Base-by-base conservation (phyloP, 352 stramenopile species). In the Globisporangium camurandrum region DNA sequence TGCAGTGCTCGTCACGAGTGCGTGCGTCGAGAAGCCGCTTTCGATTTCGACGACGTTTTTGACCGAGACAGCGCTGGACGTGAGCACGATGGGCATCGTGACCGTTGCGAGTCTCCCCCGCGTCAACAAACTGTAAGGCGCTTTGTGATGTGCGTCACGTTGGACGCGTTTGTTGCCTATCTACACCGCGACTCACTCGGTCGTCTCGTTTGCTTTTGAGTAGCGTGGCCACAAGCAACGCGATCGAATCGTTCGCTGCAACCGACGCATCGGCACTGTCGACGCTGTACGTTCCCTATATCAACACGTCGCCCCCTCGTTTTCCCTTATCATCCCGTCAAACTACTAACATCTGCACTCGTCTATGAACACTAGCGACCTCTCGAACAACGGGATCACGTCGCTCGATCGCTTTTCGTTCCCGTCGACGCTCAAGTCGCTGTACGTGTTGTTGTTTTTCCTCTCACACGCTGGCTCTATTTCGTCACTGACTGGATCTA, bases 371-470 rank as follows among this genome's bases (percentile, higher is more conserved):
- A 36, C 19, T 30, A 71, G 62, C 1, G 64, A 72, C 42, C 33
- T 72, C 36, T 56, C 61, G 14, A 66, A 59, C 54, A 72, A 72
- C 47, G 20, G 51, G n/a, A 55, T 72, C 37, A 49, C 44, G 42
- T 59, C 53, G 22, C 48, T 72, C 4, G 44, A 61, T 31, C 49
- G 26, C 17, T 49, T 72, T 28, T 33, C 52, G 26, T 65, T 72
- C n/a, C 64, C 64, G 2, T 51, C 31, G 28, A 57, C 49, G 10
- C 43, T 65, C 20, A 27, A 64, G 51, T 45, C 40, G 41, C 30
- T 72, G 59, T 72, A 36, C 48, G 59, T 70, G n/a, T n/a, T n/a
- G n/a, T n/a, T n/a, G n/a, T n/a, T n/a, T n/a, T n/a, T n/a, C n/a
- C n/a, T 22, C 10, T 2, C 19, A 33, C 16, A 17, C 6, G 5